These are phyloP conservation scores for Wickerhamomyces pijperi DNA, from an alignment of 805 yeast species.

Conservation along the genomic window DNA sequence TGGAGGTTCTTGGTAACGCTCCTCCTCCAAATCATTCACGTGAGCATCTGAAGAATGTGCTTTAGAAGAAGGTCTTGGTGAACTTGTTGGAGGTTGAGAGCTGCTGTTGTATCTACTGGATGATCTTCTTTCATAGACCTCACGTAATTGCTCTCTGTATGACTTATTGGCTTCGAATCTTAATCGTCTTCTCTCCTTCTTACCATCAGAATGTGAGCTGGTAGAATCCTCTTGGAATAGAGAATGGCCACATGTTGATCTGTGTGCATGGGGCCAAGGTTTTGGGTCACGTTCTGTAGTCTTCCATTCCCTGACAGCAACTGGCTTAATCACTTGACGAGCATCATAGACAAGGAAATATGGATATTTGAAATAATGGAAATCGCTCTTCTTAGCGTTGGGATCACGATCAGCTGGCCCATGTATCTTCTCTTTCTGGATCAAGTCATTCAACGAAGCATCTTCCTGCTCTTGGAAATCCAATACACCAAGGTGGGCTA, in stretches of 20 bases:
- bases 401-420: slow-evolving; percentile 90
- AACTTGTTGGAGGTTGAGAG: slow-evolving; percentile 1
- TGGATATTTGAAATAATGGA: slow-evolving; percentile 66
- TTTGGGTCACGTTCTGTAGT: slow-evolving; percentile 15
- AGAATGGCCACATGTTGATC: slow-evolving; percentile 58
- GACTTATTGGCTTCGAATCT: slow-evolving; percentile 23
- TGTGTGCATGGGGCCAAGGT: slow-evolving; percentile 49
- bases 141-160: slow-evolving; percentile 26
- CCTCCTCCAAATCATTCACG: slow-evolving; percentile 1
- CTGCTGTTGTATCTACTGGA: slow-evolving; percentile 6
- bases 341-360: slow-evolving; percentile 75
- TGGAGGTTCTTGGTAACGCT: no score
- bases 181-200: slow-evolving; percentile 21
- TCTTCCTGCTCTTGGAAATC: slow-evolving; percentile 6
- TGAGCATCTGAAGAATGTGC: background rate
- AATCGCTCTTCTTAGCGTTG: slow-evolving; percentile 72
- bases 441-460: slow-evolving; percentile 25
- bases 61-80: background rate
- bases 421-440: slow-evolving; percentile 73
- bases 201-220: slow-evolving; percentile 26
- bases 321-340: slow-evolving; percentile 67
- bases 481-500: slow-evolving; percentile 46
- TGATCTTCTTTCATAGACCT: slow-evolving; percentile 8
- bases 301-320: slow-evolving; percentile 76
- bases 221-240: slow-evolving; percentile 63